phyloP scores from a whole-genome alignment of 2,329 filamentous ascomycete genomes.

The Colletotrichum sojae region DNA sequence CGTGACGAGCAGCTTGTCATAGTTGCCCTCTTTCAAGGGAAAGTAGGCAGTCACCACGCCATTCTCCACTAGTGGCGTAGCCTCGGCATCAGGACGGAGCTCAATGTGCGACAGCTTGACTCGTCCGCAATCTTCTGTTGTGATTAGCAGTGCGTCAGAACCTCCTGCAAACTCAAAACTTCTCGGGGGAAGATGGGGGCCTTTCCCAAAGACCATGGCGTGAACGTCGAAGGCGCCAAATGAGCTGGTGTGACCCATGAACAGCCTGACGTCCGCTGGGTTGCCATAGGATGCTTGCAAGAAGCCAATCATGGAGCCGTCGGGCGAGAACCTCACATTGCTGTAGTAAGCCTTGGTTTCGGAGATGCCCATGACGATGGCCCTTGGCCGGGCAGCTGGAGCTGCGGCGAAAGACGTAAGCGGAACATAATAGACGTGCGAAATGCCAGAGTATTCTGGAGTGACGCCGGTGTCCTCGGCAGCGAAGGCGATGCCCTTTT shows the following conservation, averaged over 20 bases:
- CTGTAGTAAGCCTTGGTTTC: slow-evolving; percentile 31
- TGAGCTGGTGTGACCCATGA: slow-evolving; percentile 49
- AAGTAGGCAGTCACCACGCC: slow-evolving; percentile 49
- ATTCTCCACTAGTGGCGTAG: slow-evolving; percentile 44
- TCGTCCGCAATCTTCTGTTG: slow-evolving; percentile 52
- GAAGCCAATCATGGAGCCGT: slow-evolving; percentile 54
- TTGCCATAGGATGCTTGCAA: slow-evolving; percentile 46
- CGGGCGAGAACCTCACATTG: slow-evolving; percentile 54
- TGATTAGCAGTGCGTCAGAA: slow-evolving; percentile 52
- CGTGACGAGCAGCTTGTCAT: slow-evolving; percentile 52
- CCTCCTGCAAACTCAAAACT: slow-evolving; percentile 53
- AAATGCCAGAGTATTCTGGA: slow-evolving; percentile 18
- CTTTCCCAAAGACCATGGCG: slow-evolving; percentile 45
- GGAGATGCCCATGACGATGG: slow-evolving; percentile 43
- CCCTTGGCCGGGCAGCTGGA: slow-evolving; percentile 42
- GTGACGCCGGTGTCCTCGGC: slow-evolving; percentile 43
- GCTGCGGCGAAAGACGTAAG: slow-evolving; percentile 50
- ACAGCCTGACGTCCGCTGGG: slow-evolving; percentile 47
- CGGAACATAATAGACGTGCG: slow-evolving; percentile 51
- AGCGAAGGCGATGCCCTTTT: slow-evolving; percentile 53
- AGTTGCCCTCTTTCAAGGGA: slow-evolving; percentile 45
- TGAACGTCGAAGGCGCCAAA: slow-evolving; percentile 48
- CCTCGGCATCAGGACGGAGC: slow-evolving; percentile 47
- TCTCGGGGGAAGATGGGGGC: slow-evolving; percentile 48
- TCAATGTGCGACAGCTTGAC: slow-evolving; percentile 51